These are phyloP conservation scores for Ceratocystis cubensis DNA, from an alignment of 2,329 filamentous ascomycete species.

Conservation along the genomic window DNA sequence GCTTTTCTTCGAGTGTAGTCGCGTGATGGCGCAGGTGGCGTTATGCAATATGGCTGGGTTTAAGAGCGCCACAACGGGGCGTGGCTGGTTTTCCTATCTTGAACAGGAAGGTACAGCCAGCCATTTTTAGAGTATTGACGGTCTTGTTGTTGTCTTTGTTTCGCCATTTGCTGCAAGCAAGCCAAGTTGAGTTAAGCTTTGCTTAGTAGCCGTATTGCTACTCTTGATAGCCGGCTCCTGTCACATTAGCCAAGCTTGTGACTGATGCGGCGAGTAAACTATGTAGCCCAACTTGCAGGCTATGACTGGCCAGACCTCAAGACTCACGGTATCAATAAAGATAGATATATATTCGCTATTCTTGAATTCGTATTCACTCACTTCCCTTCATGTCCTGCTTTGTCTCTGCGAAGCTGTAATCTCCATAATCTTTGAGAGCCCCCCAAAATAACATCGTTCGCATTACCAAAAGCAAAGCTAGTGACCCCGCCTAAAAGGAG, in stretches of 20 bases:
- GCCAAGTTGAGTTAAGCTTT: too few species aligned
- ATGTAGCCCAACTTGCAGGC: too few species aligned
- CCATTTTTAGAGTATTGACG: background rate
- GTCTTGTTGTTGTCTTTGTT: background rate
- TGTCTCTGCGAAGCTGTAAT: slow-evolving; percentile 3
- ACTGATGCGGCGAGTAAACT: background rate
- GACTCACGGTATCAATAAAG: too few species aligned
- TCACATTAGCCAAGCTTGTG: background rate
- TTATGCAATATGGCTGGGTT: slow-evolving; percentile 6
- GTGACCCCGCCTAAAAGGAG: slow-evolving; percentile 14
- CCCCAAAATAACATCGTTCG: slow-evolving; percentile 17
- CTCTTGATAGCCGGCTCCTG: too few species aligned
- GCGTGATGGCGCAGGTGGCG: background rate
- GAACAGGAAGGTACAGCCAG: background rate
- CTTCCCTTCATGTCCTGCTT: background rate
- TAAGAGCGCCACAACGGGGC: background rate
- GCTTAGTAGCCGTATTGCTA: too few species aligned
- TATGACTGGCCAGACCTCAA: too few species aligned
- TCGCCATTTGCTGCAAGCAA: background rate
- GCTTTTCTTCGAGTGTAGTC: background rate
- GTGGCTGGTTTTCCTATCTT: background rate
- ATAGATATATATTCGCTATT: background rate
- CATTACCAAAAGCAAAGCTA: slow-evolving; percentile 19
- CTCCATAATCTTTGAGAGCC: slow-evolving; percentile 18
- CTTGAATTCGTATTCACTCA: background rate